These are phyloP conservation scores for Phellinidium pouzarii DNA, from an alignment of 1,284 basidiomycete species.

Conservation along the genomic window DNA sequence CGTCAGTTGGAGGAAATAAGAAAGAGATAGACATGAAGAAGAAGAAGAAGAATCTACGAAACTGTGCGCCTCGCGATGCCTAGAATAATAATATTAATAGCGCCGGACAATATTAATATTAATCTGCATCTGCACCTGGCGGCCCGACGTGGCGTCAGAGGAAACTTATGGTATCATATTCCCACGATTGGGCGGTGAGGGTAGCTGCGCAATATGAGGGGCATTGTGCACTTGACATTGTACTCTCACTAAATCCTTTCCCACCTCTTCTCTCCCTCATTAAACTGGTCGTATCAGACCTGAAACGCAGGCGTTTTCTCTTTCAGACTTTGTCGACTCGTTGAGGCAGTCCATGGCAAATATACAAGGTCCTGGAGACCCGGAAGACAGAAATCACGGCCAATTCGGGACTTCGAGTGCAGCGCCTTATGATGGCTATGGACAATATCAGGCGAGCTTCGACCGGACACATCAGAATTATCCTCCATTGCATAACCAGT, in stretches of 20 bases:
- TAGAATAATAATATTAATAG: no score
- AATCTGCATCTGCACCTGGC: no score
- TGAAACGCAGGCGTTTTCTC: slow-evolving; percentile 15
- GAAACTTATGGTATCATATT: no score
- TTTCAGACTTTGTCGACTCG: not conserved
- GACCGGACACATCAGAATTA: slow-evolving; percentile 3
- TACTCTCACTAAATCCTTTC: not conserved
- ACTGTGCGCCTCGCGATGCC: no score
- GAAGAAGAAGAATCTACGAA: no score
- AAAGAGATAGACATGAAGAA: no score
- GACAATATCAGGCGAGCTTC: slow-evolving; percentile 1
- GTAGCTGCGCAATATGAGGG: not conserved
- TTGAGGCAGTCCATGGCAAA: slow-evolving; percentile 3
- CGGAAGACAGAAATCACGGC: not conserved
- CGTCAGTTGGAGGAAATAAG: no score
- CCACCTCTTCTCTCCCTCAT: not conserved
- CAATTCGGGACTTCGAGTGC: not conserved
- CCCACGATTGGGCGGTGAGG: not conserved
- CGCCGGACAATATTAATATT: no score
- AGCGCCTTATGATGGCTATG: slow-evolving; percentile 2
- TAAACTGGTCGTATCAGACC: no score
- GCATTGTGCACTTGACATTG: not conserved
- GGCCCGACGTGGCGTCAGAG: no score
- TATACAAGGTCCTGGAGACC: slow-evolving; percentile 9
- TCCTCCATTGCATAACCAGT: slow-evolving; percentile 13